Conservation (phyloP, 768 basidiomycete species). For the Leucosporidium yakuticum region DNA sequence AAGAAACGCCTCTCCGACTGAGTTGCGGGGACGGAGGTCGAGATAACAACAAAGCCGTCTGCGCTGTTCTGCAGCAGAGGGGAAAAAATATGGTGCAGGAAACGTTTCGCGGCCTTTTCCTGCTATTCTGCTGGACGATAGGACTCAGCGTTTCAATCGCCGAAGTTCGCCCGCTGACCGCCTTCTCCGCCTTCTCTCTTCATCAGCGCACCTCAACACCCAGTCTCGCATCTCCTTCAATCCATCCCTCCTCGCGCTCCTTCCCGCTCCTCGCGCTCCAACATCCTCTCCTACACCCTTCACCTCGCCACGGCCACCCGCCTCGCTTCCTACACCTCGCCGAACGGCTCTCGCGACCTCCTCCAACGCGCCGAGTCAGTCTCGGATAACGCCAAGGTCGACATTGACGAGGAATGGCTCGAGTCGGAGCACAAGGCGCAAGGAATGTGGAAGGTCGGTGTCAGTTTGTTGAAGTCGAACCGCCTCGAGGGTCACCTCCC, state of each 20-base stretch:
- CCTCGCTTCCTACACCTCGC: constrained; percentile 20
- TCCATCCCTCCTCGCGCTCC: constrained; percentile 33
- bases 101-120: too few relatives aligned
- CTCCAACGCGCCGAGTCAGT: constrained; percentile 20
- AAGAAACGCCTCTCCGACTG: too few relatives aligned
- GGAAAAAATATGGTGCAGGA: too few relatives aligned
- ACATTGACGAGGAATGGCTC: constrained; percentile 18
- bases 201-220: constrained; percentile 33
- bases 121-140: too few relatives aligned
- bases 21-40: too few relatives aligned
- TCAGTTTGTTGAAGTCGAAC: constrained; percentile 13
- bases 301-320: constrained; percentile 30
- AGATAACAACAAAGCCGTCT: too few relatives aligned
- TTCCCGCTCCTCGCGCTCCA: constrained; percentile 33
- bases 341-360: constrained; percentile 16
- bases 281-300: constrained; percentile 35
- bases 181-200: not conserved
- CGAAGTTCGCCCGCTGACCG: too few relatives aligned
- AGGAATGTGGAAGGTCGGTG: constrained; percentile 28
- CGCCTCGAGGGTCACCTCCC: constrained; percentile 13
- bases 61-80: too few relatives aligned
- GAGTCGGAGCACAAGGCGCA: constrained; percentile 28
- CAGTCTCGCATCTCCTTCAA: constrained; percentile 28
- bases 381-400: not conserved
- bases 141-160: too few relatives aligned